These are phyloP conservation scores for Colletotrichum brevisporum DNA, from an alignment of 2,329 filamentous ascomycete species.

Conservation along the genomic window DNA sequence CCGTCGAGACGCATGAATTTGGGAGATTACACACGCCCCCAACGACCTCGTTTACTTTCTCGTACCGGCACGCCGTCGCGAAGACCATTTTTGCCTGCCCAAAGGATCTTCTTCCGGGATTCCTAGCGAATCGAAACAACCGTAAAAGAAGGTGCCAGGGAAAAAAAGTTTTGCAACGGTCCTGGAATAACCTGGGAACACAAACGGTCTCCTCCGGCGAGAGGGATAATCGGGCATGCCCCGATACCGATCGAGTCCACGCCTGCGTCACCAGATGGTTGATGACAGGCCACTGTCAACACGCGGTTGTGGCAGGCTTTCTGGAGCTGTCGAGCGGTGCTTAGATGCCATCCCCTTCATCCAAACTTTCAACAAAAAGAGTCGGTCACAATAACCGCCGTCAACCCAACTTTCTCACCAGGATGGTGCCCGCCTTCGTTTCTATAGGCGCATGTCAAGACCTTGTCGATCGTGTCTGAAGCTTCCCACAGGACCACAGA, in stretches of 20 bases:
- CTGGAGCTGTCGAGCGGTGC: background rate
- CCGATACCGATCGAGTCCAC: background rate
- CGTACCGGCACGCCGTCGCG: conserved; percentile 6
- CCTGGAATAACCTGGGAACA: conserved; percentile 13
- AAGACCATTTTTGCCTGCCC: background rate
- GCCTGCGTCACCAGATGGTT: background rate
- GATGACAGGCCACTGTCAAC: background rate
- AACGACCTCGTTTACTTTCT: conserved; percentile 1
- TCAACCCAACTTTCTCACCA: conserved; percentile 23
- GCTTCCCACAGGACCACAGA: conserved; percentile 12
- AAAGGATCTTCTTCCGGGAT: conserved; percentile 30
- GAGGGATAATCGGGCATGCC: conserved; percentile 3
- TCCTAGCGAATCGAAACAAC: conserved; percentile 36
- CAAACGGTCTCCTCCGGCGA: conserved; percentile 10
- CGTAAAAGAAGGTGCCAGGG: conserved; percentile 3
- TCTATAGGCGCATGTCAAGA: conserved; percentile 12
- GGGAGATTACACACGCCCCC: conserved; percentile 37
- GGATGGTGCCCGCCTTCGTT: conserved; percentile 20
- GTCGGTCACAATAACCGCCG: conserved; percentile 26
- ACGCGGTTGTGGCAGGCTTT: conserved; percentile 2
- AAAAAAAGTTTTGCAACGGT: conserved; percentile 4
- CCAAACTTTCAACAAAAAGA: conserved; percentile 16
- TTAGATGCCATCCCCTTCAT: conserved; percentile 7
- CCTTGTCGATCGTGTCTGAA: conserved; percentile 10
- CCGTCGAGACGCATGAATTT: conserved; percentile 39